These are phyloP conservation scores for Drechslerella coelobrocha DNA, from an alignment of 2,329 filamentous ascomycete genomes.

Conservation along the genomic window DNA sequence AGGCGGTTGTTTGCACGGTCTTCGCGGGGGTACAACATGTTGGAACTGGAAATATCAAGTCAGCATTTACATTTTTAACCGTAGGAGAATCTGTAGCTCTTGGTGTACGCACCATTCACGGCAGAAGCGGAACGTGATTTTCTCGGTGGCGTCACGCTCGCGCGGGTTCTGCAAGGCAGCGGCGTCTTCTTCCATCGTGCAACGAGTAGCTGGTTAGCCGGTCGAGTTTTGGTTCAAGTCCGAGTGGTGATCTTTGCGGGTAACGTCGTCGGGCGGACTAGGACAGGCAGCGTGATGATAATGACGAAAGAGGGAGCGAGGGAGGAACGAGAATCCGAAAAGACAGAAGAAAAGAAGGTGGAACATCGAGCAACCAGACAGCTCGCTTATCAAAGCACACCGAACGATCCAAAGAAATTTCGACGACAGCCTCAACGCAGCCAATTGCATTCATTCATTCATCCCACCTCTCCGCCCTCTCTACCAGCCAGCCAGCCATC, in stretches of 20 bases:
- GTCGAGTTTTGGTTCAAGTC: background rate
- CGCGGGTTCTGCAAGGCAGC: slow-evolving; percentile 47
- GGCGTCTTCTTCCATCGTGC: slow-evolving; percentile 43
- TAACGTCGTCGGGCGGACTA: slow-evolving; percentile 39
- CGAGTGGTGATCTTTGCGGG: background rate
- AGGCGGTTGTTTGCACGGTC: slow-evolving; percentile 82
- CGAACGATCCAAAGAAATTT: slow-evolving; percentile 40
- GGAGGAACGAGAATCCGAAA: background rate
- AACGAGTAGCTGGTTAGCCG: background rate
- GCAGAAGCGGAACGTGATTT: slow-evolving; percentile 97
- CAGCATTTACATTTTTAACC: slow-evolving; percentile 3
- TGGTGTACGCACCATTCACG: slow-evolving; percentile 87
- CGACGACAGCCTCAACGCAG: slow-evolving; percentile 15
- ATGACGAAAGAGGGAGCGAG: background rate
- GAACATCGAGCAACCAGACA: slow-evolving; percentile 6
- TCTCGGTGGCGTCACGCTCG: slow-evolving; percentile 62
- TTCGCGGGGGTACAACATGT: slow-evolving; percentile 97
- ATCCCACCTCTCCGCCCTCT: background rate
- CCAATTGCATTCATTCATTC: background rate
- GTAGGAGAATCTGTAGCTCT: no score
- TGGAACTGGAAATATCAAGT: slow-evolving; percentile 68
- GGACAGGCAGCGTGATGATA: slow-evolving; percentile 11
- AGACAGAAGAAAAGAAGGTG: background rate
- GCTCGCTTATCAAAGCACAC: slow-evolving; percentile 34
- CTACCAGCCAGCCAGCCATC: slow-evolving; percentile 26